Conservation (phyloP, 495 filamentous ascomycete genomes). For the Hypoxylon subgilvum region DNA sequence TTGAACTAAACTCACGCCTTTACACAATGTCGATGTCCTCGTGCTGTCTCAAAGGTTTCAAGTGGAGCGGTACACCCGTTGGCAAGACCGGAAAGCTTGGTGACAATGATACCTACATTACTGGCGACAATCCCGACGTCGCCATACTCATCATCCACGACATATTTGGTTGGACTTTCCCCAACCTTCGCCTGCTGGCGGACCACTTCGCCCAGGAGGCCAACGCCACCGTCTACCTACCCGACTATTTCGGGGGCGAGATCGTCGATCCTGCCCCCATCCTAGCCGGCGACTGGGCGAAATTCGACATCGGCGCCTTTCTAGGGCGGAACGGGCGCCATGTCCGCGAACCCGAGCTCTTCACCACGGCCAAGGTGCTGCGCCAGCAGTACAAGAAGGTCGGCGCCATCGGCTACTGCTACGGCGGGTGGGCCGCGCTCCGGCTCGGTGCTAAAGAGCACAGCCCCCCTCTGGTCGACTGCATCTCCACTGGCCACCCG, state of each 20-base stretch:
- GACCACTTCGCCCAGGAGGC: slow-evolving; percentile 62
- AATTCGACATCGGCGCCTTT: slow-evolving; percentile 52
- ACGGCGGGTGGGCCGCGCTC: slow-evolving; percentile 64
- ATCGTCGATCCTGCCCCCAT: slow-evolving; percentile 41
- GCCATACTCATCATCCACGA: slow-evolving; percentile 64
- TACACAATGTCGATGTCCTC: slow-evolving; percentile 29
- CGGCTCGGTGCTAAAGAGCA: slow-evolving; percentile 47
- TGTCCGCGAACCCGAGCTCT: slow-evolving; percentile 60
- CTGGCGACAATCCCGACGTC: slow-evolving; percentile 50
- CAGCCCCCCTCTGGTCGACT: slow-evolving; percentile 58
- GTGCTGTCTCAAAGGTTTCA: slow-evolving; percentile 51
- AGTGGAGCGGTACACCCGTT: slow-evolving; percentile 55
- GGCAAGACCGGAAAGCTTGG: slow-evolving; percentile 49
- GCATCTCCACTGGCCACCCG: slow-evolving; percentile 61
- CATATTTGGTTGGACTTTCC: slow-evolving; percentile 64
- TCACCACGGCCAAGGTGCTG: slow-evolving; percentile 55
- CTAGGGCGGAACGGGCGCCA: slow-evolving; percentile 49
- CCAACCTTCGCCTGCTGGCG: slow-evolving; percentile 62
- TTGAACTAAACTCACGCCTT: neutral
- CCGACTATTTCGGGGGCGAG: slow-evolving; percentile 60
- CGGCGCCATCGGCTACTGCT: slow-evolving; percentile 67
- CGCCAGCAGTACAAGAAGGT: slow-evolving; percentile 49
- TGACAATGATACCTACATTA: slow-evolving; percentile 49
- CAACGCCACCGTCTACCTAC: slow-evolving; percentile 60
- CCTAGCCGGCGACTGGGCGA: slow-evolving; percentile 37